Base-by-base conservation (phyloP, 2,329 filamentous ascomycete genomes). In the Colletotrichum sp. region DNA sequence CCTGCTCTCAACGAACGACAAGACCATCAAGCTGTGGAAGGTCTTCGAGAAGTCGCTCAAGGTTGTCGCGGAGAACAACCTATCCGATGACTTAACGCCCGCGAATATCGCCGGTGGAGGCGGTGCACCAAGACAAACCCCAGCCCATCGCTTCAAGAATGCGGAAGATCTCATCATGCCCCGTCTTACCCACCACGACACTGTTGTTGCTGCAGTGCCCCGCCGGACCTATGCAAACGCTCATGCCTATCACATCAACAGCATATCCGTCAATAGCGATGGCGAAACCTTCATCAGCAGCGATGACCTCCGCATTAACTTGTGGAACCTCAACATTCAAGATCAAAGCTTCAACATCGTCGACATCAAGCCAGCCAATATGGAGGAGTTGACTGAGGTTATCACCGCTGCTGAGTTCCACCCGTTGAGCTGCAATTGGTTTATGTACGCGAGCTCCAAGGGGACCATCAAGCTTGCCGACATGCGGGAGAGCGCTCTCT, bases 321-420 rank as follows among this genome's bases (percentile, higher is more conserved):
- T 99, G 72, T 99, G 97, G 97, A 99, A 99, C 84, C 90, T 99
- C 81, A 99, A 99, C 86, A 99, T 99, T 78, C 97, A 99, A 85
- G 96, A 99, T 81, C 96, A 99, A 87, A 99, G 97, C 88, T 99
- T 99, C 91, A 99, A 99, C 87, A 99, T 99, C 84, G 97, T 99
- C 78, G 97, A 99, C 85, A 99, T 99, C 90, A 99, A 99, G 87
- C 97, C 97, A 11, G 97, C 97, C 55, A 99, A 99, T 85, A 99
- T 99, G 97, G 97, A 99, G 87, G 97, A 99, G 88, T 90, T 99
- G 79, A 99, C 97, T 1, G 97, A 99, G 86, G 97, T 99, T 80
- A 99, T 99, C 83, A 99, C 97, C 15, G 97, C 97, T 57, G 97
- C 97, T 70, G 97, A 99, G 83, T 99, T 99, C 82, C 97, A 99